Base-by-base conservation (phyloP, 768 basidiomycete species). In the Boletus reticulatus region DNA sequence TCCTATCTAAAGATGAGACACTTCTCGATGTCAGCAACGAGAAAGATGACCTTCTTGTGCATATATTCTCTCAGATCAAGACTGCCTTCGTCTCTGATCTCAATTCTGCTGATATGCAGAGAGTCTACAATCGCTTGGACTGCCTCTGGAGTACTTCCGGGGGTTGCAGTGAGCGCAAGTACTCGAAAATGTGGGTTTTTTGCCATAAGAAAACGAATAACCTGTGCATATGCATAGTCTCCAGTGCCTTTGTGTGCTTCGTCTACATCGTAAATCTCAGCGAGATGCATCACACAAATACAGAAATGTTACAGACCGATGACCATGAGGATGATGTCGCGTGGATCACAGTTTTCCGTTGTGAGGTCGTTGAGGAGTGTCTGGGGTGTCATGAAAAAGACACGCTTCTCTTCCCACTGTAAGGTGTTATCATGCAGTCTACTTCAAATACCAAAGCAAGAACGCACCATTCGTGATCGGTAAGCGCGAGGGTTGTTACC, bases 371-470 rank as follows among this genome's bases (percentile, higher is more conserved):
- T 96, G 56, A 89, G 77, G 22, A 98, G 78, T 0, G 96, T 98
- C 67, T 98, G 97, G 0, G 95, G 94, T 0, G 95, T 98, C 85
- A 95, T 94, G 67, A 92, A 98, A 67, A 96, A 94, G 20, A 97
- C 84, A 1, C 93, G 79, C 66, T 92, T 93, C 63, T 87, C 80
- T 56, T 77, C 72, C 89, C 90, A 94, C 92, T 94, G 43, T 4
- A 38, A 24, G 8, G 24, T 29, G 27, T 60, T 20, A 43, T 48
- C 6, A 46, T 8, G 32, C 46, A 19, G 31, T 29, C 32, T 17
- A 44, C 10, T 32, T 27, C 10, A 4, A 8, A 27, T 20, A 14
- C 16, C 7, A 8, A 43, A 46, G 19, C 1, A 10, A n/a, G 29
- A 17, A 76, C 84, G 63, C 58, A 92, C 91, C 62, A 82, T 80